Conservation (phyloP, 1,284 basidiomycete genomes). For the Ustilago sp. region DNA sequence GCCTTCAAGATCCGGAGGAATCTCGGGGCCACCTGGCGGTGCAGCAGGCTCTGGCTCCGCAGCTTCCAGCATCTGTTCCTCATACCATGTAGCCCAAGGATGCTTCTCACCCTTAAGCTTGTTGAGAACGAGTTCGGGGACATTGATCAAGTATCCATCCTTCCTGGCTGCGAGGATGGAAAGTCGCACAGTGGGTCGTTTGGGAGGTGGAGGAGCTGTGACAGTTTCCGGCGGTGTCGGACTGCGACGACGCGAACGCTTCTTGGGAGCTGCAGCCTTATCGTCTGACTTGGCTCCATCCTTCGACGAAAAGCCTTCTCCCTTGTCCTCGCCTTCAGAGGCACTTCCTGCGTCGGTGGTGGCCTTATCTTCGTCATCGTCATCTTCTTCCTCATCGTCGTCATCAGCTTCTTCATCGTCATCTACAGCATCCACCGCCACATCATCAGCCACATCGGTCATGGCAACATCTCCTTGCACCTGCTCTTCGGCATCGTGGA, state of each 20-base stretch:
- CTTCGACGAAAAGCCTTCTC: slow-evolving; percentile 36
- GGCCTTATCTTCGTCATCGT: slow-evolving; percentile 52
- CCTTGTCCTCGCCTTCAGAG: slow-evolving; percentile 53
- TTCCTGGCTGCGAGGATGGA: slow-evolving; percentile 41
- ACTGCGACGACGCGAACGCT: slow-evolving; percentile 37
- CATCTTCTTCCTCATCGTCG: slow-evolving; percentile 48
- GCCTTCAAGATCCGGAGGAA: slow-evolving; percentile 47
- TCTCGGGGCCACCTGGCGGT: slow-evolving; percentile 19
- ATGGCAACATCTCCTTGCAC: slow-evolving; percentile 23
- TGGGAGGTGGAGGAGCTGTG: slow-evolving; percentile 29
- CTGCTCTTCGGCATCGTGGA: slow-evolving; percentile 33
- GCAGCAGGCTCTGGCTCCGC: slow-evolving; percentile 31
- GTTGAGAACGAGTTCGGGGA: slow-evolving; percentile 58
- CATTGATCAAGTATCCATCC: slow-evolving; percentile 60
- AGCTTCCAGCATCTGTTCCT: slow-evolving; percentile 39
- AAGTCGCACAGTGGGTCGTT: slow-evolving; percentile 41
- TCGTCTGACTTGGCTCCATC: slow-evolving; percentile 43
- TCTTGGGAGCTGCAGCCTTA: slow-evolving; percentile 26
- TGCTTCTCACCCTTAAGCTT: slow-evolving; percentile 50
- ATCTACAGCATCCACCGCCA: slow-evolving; percentile 3
- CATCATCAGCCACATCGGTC: slow-evolving; percentile 24
- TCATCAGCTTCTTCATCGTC: slow-evolving; percentile 28
- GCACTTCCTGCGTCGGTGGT: slow-evolving; percentile 52
- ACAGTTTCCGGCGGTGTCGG: slow-evolving; percentile 35
- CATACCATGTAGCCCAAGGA: slow-evolving; percentile 64